Percentiles rank a stretch among this genome's conserved stretches.
These are phyloP conservation scores for Cryptomeria japonica DNA, from an alignment of 75 land plant genomes.

Conservation along the genomic window DNA sequence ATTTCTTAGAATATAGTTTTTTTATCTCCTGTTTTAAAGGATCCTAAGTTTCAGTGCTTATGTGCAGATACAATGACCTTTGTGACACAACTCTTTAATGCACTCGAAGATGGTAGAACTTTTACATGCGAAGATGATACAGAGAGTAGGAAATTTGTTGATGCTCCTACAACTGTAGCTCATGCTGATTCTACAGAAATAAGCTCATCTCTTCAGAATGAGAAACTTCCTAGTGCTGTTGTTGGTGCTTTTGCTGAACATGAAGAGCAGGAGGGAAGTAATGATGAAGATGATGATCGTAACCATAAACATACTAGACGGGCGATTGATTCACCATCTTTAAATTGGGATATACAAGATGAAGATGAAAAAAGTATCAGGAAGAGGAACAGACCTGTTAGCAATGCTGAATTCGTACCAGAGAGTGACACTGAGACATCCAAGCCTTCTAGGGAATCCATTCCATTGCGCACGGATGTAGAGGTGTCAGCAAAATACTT, in stretches of 20 bases:
- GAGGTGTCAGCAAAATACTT: conserved; percentile 41
- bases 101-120: conserved; percentile 56
- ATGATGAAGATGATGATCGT: conserved; percentile 95
- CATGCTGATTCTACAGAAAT: conserved; percentile 12
- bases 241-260: conserved; percentile 19
- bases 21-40: background rate
- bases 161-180: conserved; percentile 13
- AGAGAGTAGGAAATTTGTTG: conserved; percentile 25
- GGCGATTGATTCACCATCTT: conserved; percentile 64
- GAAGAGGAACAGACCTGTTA: conserved; percentile 44
- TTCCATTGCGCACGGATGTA: conserved; percentile 25
- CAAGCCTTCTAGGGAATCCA: conserved; percentile 28
- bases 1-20: background rate
- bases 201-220: conserved; percentile 26
- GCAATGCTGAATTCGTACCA: conserved; percentile 43
- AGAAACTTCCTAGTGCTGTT: conserved; percentile 20
- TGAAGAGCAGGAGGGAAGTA: conserved; percentile 60
- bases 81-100: conserved; percentile 49
- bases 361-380: conserved; percentile 29
- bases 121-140: conserved; percentile 20
- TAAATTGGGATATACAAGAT: conserved; percentile 46
- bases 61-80: conserved; percentile 54
- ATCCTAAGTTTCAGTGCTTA: background rate
- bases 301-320: conserved; percentile 96
- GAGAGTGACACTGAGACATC: conserved; percentile 45